Conservation (phyloP, 805 yeast genomes). For the Monosporozyma solicola region DNA sequence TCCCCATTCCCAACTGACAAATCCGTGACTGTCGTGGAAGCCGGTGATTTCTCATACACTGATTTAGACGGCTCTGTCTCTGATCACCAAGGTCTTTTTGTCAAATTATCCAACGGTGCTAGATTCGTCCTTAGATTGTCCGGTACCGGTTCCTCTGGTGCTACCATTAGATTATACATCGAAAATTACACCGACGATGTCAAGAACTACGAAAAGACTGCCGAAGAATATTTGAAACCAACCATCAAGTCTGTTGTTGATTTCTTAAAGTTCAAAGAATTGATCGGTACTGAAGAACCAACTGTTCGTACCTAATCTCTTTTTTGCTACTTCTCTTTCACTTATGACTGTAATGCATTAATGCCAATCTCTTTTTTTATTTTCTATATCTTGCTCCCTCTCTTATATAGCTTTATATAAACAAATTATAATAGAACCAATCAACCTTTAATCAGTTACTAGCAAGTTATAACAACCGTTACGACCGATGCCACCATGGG, state of each 20-base stretch:
- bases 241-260: slow-evolving; percentile 56
- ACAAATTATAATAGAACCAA: not conserved
- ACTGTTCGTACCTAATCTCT: slow-evolving; percentile 65
- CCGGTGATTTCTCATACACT: slow-evolving; percentile 85
- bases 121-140: slow-evolving; percentile 85
- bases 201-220: slow-evolving; percentile 39
- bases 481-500: too few species aligned
- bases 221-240: slow-evolving; percentile 57
- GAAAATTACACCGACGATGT: slow-evolving; percentile 69
- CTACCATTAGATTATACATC: slow-evolving; percentile 86
- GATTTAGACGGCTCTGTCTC: slow-evolving; percentile 93
- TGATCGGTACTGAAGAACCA: slow-evolving; percentile 75
- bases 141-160: slow-evolving; percentile 97
- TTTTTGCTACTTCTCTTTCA: not conserved
- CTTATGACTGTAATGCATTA: not conserved
- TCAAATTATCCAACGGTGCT: slow-evolving; percentile 71
- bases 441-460: too few species aligned
- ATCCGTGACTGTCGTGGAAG: slow-evolving; percentile 53
- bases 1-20: slow-evolving; percentile 37
- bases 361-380: not conserved
- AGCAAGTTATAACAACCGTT: too few species aligned
- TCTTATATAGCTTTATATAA: not conserved
- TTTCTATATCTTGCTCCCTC: not conserved
- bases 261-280: slow-evolving; percentile 63
- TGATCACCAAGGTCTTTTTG: slow-evolving; percentile 75